Conservation (phyloP, 2,329 filamentous ascomycete species). For the Phaeosphaeria sp. region DNA sequence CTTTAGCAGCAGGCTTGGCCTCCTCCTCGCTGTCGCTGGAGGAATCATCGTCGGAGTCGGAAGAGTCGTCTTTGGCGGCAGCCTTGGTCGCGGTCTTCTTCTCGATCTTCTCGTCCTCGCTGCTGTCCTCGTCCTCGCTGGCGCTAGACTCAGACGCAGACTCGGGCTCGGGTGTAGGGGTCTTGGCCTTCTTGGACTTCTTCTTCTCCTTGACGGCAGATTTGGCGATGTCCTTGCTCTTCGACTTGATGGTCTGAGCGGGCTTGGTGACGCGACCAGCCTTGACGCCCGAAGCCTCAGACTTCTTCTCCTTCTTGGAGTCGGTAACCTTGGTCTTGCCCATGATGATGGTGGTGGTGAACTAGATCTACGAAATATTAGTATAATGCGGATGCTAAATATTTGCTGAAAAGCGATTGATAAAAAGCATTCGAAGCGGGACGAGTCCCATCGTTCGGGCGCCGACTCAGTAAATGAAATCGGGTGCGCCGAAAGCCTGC, state of each 20-base stretch:
- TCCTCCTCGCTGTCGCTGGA: conserved; percentile 39
- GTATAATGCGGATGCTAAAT: conserved; percentile 30
- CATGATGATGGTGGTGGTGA: conserved; percentile 37
- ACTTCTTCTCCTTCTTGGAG: conserved; percentile 66
- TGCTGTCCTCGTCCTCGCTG: conserved; percentile 41
- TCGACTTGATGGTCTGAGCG: conserved; percentile 67
- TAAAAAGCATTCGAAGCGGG: conserved; percentile 7
- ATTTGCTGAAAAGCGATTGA: conserved; percentile 19
- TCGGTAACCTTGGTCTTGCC: conserved; percentile 45
- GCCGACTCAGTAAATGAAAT: conserved; percentile 20
- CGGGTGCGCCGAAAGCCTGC: conserved; percentile 39
- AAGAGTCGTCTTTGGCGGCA: conserved; percentile 47
- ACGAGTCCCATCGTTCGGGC: conserved; percentile 32
- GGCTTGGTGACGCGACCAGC: conserved; percentile 72
- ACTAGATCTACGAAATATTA: conserved; percentile 41
- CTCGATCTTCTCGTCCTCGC: conserved; percentile 43
- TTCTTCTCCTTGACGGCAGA: conserved; percentile 56
- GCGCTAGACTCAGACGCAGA: conserved; percentile 46
- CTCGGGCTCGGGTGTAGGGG: conserved; percentile 55
- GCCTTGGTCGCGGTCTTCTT: conserved; percentile 43
- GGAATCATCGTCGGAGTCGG: conserved; percentile 27
- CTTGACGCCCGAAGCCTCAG: conserved; percentile 66
- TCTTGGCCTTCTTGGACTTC: conserved; percentile 59
- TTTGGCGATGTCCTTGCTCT: conserved; percentile 73
- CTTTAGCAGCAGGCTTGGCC: conserved; percentile 35